phyloP scores from a whole-genome alignment of 805 yeast genomes.

The Candida incommunis region DNA sequence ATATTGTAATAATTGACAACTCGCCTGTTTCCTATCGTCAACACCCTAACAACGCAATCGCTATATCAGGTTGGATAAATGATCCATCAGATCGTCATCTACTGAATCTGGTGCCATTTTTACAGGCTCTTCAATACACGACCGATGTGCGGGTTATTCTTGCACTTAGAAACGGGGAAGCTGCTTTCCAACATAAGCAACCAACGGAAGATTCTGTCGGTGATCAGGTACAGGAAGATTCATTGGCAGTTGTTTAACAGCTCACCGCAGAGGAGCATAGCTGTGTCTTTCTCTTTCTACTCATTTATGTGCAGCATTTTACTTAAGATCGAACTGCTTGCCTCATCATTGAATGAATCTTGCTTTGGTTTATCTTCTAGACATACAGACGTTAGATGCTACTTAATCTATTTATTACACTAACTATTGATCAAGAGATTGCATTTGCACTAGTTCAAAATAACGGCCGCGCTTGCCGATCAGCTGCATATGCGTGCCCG shows the following conservation, averaged over 20 bases:
- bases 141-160: constrained; percentile 74
- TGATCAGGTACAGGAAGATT: too few relatives aligned
- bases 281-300: too few relatives aligned
- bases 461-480: constrained; percentile 24
- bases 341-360: too few relatives aligned
- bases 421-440: constrained; percentile 19
- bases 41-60: constrained; percentile 79
- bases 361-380: too few relatives aligned
- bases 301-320: too few relatives aligned
- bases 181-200: constrained; percentile 28
- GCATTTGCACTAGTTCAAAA: constrained; percentile 26
- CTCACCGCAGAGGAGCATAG: too few relatives aligned
- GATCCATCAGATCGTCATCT: constrained; percentile 86
- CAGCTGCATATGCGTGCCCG: constrained; percentile 38
- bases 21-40: constrained; percentile 80
- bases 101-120: constrained; percentile 65
- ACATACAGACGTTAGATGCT: too few relatives aligned
- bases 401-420: background rate
- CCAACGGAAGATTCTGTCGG: too few relatives aligned
- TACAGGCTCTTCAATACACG: constrained; percentile 60
- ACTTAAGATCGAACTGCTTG: too few relatives aligned
- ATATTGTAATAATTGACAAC: constrained; percentile 73
- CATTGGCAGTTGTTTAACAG: too few relatives aligned
- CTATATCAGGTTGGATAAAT: constrained; percentile 95
- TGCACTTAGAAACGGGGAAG: constrained; percentile 62